Percentiles rank a stretch among this genome's conserved stretches.
Evolutionary conservation across 768 basidiomycete species (phyloP).

Genomic region (Infundibulicybe gibba): DNA sequence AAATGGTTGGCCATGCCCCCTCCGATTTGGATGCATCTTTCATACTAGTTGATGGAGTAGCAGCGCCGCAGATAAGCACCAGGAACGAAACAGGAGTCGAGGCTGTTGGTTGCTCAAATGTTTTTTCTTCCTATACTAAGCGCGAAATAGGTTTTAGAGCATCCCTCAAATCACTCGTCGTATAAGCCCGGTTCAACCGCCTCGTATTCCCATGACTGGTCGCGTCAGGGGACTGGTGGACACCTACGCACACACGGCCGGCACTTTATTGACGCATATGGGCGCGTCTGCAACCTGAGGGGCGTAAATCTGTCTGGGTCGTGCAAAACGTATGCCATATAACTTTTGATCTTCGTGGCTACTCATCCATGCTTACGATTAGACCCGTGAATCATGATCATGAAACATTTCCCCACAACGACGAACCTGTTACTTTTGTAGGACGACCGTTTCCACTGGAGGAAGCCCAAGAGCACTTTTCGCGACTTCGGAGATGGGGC

Average conservation of each 20-base stretch:
- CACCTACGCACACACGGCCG: constrained; percentile 60
- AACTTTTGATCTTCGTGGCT: neutral
- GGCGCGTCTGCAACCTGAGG: constrained; percentile 75
- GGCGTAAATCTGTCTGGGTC: constrained; percentile 86
- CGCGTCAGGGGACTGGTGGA: constrained; percentile 49
- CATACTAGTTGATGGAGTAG: too few species aligned
- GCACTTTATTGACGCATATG: constrained; percentile 78
- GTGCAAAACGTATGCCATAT: constrained; percentile 67
- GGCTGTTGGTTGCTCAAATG: too few species aligned
- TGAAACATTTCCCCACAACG: constrained; percentile 62
- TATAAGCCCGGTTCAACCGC: constrained; percentile 44
- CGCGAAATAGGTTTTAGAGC: constrained; percentile 9
- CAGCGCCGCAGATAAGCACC: too few species aligned
- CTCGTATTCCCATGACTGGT: constrained; percentile 78
- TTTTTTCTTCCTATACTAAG: too few species aligned
- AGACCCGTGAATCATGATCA: constrained; percentile 73
- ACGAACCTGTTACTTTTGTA: constrained; percentile 74
- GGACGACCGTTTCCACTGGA: constrained; percentile 88
- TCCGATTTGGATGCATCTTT: too few species aligned
- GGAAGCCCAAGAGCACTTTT: constrained; percentile 83
- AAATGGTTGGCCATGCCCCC: too few species aligned
- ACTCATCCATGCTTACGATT: constrained; percentile 7
- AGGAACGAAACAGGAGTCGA: too few species aligned
- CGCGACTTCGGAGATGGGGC: constrained; percentile 82
- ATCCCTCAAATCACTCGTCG: constrained; percentile 42